Evolutionary conservation across 1,139 yeast species (phyloP), one percentile per base, ranked within the genome.

Genomic region (Scheffersomyces titani): DNA sequence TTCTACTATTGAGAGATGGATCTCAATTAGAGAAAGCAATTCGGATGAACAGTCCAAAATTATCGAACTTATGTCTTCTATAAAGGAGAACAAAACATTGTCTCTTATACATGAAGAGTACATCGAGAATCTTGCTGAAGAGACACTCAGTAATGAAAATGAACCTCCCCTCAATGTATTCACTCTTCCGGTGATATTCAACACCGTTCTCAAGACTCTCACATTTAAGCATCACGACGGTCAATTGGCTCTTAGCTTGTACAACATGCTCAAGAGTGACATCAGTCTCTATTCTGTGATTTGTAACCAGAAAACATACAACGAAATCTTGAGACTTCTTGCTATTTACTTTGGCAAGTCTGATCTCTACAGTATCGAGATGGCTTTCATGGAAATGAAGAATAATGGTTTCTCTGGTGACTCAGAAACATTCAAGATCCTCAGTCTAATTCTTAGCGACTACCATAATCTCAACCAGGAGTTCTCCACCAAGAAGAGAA

Each of bases 371-470:
- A 73, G 71, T 19, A 67, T 80, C 46, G 83, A 78, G 61, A 70
- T 69, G 59, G 61, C 70, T 0, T 66, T 65, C 46, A 66, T 68
- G 49, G 83, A 79, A 61, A 80, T 80, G 84, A 62, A 68, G 48
- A 76, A 77, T 57, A 75, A 76, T 59, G 84, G 84, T 21, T 78
- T 76, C 57, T 57, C 61, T 19, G 83, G 83, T 1, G 77, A 80
- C 57, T 45, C 69, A 18, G 59, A 61, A 19, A 80, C 84, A 1
- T 75, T 73, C 55, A 71, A 74, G 53, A 73, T 76, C 36, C 58
- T 80, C 50, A 76, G 73, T 57, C 72, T 72, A 55, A 74, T 79
- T 6, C 67, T 79, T 40, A 54, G 71, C 22, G 80, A 78, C 53
- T 78, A 78, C 57, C 69, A 76, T 57, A 63, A 67, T 19, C 63